Percentiles rank a stretch among this genome's conserved stretches.
phyloP scores from a whole-genome alignment of 2,329 filamentous ascomycete genomes.

The Bipolaris bicolor region DNA sequence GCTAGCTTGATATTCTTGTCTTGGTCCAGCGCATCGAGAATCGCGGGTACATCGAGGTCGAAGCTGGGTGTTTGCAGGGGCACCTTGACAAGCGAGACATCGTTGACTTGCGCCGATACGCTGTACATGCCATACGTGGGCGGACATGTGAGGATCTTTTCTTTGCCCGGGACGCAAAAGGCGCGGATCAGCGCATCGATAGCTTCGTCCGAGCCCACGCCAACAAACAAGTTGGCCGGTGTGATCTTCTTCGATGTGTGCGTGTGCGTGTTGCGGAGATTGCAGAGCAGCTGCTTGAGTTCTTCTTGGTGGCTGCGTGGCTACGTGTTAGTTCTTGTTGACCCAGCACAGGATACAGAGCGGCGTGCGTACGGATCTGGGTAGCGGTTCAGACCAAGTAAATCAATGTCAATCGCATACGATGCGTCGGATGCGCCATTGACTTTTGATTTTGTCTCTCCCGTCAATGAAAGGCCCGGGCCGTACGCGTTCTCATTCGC shows the following conservation, averaged over 20 bases:
- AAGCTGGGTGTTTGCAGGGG: slow-evolving; percentile 79
- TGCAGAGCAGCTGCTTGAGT: slow-evolving; percentile 86
- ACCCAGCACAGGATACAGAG: not conserved
- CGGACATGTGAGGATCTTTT: slow-evolving; percentile 92
- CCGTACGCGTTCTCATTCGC: slow-evolving; percentile 98
- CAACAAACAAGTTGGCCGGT: slow-evolving; percentile 88
- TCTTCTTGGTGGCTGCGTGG: slow-evolving; percentile 73
- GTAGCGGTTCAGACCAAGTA: slow-evolving; percentile 87
- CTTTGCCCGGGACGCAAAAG: slow-evolving; percentile 85
- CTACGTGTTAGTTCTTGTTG: not conserved
- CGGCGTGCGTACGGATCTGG: slow-evolving; percentile 72
- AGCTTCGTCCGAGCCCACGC: slow-evolving; percentile 94
- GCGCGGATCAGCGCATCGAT: slow-evolving; percentile 93
- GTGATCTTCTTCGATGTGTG: slow-evolving; percentile 76
- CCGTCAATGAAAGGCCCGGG: slow-evolving; percentile 69
- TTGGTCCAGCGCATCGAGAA: slow-evolving; percentile 69
- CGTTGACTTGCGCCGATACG: slow-evolving; percentile 93
- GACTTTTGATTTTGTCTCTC: slow-evolving; percentile 52
- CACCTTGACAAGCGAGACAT: slow-evolving; percentile 84
- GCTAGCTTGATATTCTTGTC: slow-evolving; percentile 78
- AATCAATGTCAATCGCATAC: slow-evolving; percentile 68
- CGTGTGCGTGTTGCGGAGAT: slow-evolving; percentile 81
- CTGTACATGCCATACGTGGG: slow-evolving; percentile 99
- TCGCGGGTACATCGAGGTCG: slow-evolving; percentile 70
- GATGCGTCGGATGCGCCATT: slow-evolving; percentile 47